Percentiles rank a stretch among this genome's conserved stretches.
Conservation (phyloP, 2,329 filamentous ascomycete genomes). For the Diplocarpon rosae region DNA sequence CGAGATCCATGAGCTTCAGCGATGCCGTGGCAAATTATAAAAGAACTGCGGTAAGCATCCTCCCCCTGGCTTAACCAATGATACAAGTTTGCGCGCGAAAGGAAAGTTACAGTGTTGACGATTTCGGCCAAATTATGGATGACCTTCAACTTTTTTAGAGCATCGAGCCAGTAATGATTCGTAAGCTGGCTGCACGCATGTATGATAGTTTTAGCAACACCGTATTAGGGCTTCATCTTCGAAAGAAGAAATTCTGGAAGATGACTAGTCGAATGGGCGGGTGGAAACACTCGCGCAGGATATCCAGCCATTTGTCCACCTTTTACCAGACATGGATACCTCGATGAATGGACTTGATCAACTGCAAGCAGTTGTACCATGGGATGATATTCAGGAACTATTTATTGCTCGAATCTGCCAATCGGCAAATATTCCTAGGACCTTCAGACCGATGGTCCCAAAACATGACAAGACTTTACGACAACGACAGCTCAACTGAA, state of each 20-base stretch:
- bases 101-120: constrained; percentile 46
- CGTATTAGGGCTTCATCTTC: constrained; percentile 24
- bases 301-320: constrained; percentile 34
- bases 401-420: constrained; percentile 37
- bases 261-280: constrained; percentile 31
- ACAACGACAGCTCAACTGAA: constrained; percentile 12
- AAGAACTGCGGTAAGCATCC: constrained; percentile 46
- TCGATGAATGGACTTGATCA: constrained; percentile 56
- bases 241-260: constrained; percentile 27
- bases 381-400: constrained; percentile 41
- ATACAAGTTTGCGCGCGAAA: constrained; percentile 42
- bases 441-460: constrained; percentile 33
- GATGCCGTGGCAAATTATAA: constrained; percentile 45
- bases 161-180: constrained; percentile 26
- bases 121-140: constrained; percentile 53
- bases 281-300: constrained; percentile 30
- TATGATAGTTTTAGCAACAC: constrained; percentile 19
- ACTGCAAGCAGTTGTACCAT: constrained; percentile 48
- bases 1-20: constrained; percentile 36
- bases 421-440: constrained; percentile 33
- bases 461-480: constrained; percentile 29
- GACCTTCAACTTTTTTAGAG: constrained; percentile 52
- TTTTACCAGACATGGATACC: constrained; percentile 55
- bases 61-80: constrained; percentile 53
- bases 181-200: constrained; percentile 33